Evolutionary conservation across 2,329 filamentous ascomycete genomes (phyloP), one percentile per base, ranked within the genome.

Genomic region (Cladophialophora yegresii): DNA sequence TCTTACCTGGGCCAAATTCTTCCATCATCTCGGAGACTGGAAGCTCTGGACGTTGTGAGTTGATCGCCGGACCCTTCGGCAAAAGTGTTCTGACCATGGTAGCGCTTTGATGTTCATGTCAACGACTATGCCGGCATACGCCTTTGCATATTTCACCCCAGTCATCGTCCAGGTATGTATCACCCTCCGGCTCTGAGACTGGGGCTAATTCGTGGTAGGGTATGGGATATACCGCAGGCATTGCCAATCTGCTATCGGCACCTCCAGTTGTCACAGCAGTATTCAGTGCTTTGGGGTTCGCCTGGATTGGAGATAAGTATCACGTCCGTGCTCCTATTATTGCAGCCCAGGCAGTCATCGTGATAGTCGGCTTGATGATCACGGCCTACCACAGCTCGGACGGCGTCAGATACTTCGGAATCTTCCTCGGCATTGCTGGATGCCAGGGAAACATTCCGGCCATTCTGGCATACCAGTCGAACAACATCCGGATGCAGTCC

Each of bases 21-120:
- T 85, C 13, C 64, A 73, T 13, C 78, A 79, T 23, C 82, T 79
- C 0, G 64, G 72, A 1, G 83, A 87, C 76, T 81, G 77, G 78
- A 85, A 84, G 74, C 78, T 88, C 63, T 89, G 87, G 87, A 81
- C 75, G 0, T 89, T 73, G 62, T 72, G 71, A n/a, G 58, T 62
- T 26, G 50, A 13, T 28, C 9, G 28, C 20, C 16, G 10, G n/a
- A 30, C 36, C 9, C 13, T 28, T 9, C 20, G 12, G 9, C 54
- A 20, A n/a, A 16, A 7, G 9, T 20, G 20, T 23, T 13, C 20
- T 61, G 20, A 54, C 58, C 3, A 32, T 22, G n/a, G 9, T 43
- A 61, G 58, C 43, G 32, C 58, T n/a, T 47, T 33, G n/a, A 54
- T 67, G 58, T 66, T 69, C 58, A 67, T 66, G 65, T 67, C 62